These are phyloP conservation scores for Nakazawaea pomicola DNA, from an alignment of 805 yeast genomes.

Conservation along the genomic window DNA sequence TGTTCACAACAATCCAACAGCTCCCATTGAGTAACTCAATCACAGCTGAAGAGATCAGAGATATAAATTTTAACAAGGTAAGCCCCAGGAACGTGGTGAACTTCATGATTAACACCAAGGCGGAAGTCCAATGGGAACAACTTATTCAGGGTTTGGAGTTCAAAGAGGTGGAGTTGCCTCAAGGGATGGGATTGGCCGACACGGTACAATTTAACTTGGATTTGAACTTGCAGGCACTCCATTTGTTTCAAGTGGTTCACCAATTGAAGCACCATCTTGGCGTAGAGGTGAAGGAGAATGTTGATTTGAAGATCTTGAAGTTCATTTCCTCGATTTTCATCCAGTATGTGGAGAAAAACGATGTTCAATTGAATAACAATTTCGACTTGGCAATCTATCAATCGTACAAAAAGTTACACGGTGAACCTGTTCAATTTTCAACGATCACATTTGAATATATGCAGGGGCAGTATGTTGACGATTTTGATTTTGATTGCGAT, in stretches of 20 bases:
- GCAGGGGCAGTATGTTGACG: not conserved
- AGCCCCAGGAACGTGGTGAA: conserved; percentile 3
- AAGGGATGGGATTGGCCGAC: not conserved
- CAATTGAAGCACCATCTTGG: conserved; percentile 3
- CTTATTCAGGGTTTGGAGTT: too few relatives aligned
- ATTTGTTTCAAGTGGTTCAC: not conserved
- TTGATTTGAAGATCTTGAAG: conserved; percentile 4
- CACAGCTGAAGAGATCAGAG: not conserved
- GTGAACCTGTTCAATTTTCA: not conserved
- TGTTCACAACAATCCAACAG: not conserved
- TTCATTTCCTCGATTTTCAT: conserved; percentile 1
- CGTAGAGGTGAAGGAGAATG: not conserved
- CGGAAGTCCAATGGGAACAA: not conserved
- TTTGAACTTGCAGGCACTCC: not conserved
- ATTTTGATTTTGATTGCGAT: not conserved
- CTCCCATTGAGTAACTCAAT: not conserved
- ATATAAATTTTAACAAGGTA: not conserved
- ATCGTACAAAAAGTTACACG: conserved; percentile 3
- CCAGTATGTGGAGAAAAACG: not conserved
- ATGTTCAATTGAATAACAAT: not conserved
- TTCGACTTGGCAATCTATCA: conserved; percentile 6
- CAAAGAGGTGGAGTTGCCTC: not conserved
- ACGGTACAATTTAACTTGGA: not conserved
- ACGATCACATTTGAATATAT: not conserved
- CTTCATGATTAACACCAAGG: not conserved